Evolutionary conservation across 1,284 basidiomycete genomes (phyloP), one percentile per base, ranked within the genome.

Genomic region (Pholiota adiposa): DNA sequence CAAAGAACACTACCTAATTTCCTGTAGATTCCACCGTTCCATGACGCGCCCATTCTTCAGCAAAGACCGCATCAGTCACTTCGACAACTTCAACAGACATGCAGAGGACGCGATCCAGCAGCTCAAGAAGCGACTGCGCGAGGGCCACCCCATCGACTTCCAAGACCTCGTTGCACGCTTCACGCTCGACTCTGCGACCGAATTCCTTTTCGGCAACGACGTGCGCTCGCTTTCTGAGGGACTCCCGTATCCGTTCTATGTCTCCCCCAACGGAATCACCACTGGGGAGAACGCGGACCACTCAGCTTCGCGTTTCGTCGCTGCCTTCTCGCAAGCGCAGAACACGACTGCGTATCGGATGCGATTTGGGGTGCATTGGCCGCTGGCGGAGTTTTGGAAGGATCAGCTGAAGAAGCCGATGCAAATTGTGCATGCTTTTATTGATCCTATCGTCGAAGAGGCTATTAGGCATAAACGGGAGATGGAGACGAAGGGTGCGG

Each of bases 41-140:
- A 82, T 85, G 74, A 79, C 81, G 0, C 77, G 83, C 1, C 83
- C 83, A 0, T 83, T 84, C 68, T 86, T 86, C 70, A 80, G 72
- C 65, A 75, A 76, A 49, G 83, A 86, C 27, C 75, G 82, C n/a
- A 77, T 84, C 63, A 77, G 72, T 56, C 76, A 85, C 62, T 83
- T 85, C 60, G 81, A 84, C 25, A 77, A 79, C 31, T 84, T 83
- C 61, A 80, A 81, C 27, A 66, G 73, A 0, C 77, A 82, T 62
- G 74, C 79, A 0, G 68, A 75, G 5, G 68, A 73, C 33, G 74
- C 77, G 7, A 67, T 82, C 44, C 48, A 63, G 19, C 73, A 75
- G 50, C 72, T 82, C 57, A 76, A 75, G 59, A 58, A 65, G 4
- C 75, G 80, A 11, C 63, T 81, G 21, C 53, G 62, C 2, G 77